Percentiles rank a stretch among this genome's conserved stretches.
Conservation (phyloP, 345 rosid genomes). For the Microthlaspi erraticum region DNA sequence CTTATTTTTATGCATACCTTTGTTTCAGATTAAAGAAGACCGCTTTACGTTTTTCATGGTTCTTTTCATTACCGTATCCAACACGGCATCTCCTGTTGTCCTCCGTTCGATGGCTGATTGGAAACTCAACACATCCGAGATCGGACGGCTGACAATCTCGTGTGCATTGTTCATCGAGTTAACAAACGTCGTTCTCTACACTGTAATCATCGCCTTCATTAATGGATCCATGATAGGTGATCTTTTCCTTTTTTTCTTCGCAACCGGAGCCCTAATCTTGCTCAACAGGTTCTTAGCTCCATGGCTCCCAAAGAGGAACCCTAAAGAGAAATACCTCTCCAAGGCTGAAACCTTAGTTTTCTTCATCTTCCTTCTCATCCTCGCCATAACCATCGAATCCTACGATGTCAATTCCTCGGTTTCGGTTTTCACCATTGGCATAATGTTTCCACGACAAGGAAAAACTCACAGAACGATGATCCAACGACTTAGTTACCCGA, state of each 20-base stretch:
- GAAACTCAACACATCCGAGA: constrained; percentile 68
- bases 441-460: constrained; percentile 85
- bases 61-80: constrained; percentile 52
- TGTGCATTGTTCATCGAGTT: constrained; percentile 66
- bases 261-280: constrained; percentile 45
- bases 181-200: constrained; percentile 49
- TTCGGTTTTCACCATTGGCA: constrained; percentile 63
- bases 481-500: constrained; percentile 64
- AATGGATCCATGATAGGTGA: constrained; percentile 38
- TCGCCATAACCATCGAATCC: constrained; percentile 52
- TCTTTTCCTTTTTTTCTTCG: constrained; percentile 42
- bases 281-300: constrained; percentile 58
- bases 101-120: constrained; percentile 67
- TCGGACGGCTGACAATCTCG: constrained; percentile 66
- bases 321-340: constrained; percentile 64
- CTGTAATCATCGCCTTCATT: constrained; percentile 34
- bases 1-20: constrained; percentile 44
- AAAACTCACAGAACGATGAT: constrained; percentile 74
- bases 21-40: constrained; percentile 35
- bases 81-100: constrained; percentile 75
- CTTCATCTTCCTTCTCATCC: constrained; percentile 49
- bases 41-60: constrained; percentile 41
- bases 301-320: constrained; percentile 66
- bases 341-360: constrained; percentile 63
- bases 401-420: constrained; percentile 52